Evolutionary conservation across 805 yeast genomes (phyloP).

Genomic region (Myxozyma sirexii): DNA sequence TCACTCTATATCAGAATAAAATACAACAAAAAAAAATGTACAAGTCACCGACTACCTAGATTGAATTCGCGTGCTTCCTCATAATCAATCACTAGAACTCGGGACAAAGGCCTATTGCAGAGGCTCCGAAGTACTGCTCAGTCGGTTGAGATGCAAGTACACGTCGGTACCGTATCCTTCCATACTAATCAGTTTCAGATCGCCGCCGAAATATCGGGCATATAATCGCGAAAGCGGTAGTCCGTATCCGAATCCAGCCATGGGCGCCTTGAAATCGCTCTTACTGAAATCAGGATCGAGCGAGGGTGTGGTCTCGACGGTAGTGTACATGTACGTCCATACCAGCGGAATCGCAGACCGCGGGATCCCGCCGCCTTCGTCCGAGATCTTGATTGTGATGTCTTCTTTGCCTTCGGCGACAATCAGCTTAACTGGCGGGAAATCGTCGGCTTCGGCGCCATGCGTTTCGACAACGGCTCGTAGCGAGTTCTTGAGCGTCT

Average conservation of each 20-base stretch:
- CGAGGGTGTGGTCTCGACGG: slow-evolving; percentile 73
- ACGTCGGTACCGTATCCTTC: slow-evolving; percentile 94
- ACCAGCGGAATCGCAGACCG: slow-evolving; percentile 79
- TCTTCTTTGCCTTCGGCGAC: slow-evolving; percentile 90
- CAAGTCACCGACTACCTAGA: too few species aligned
- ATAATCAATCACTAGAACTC: neutral
- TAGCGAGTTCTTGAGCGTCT: slow-evolving; percentile 80
- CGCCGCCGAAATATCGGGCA: slow-evolving; percentile 82
- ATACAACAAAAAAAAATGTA: too few species aligned
- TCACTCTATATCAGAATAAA: neutral
- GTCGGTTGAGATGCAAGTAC: slow-evolving; percentile 78
- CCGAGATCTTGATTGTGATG: slow-evolving; percentile 85
- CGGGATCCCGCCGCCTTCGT: slow-evolving; percentile 94
- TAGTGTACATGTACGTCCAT: slow-evolving; percentile 90
- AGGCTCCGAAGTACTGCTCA: slow-evolving; percentile 74
- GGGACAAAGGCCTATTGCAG: slow-evolving; percentile 37
- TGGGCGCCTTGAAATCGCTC: slow-evolving; percentile 78
- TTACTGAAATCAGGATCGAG: slow-evolving; percentile 61
- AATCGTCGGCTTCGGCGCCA: slow-evolving; percentile 64
- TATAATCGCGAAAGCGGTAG: slow-evolving; percentile 82
- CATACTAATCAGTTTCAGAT: slow-evolving; percentile 82
- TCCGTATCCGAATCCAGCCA: slow-evolving; percentile 95
- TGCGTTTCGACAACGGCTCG: slow-evolving; percentile 88
- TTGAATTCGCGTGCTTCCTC: neutral
- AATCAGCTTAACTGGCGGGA: slow-evolving; percentile 83